Conservation (phyloP, 1,139 yeast genomes). For the Hansenula anomala region DNA sequence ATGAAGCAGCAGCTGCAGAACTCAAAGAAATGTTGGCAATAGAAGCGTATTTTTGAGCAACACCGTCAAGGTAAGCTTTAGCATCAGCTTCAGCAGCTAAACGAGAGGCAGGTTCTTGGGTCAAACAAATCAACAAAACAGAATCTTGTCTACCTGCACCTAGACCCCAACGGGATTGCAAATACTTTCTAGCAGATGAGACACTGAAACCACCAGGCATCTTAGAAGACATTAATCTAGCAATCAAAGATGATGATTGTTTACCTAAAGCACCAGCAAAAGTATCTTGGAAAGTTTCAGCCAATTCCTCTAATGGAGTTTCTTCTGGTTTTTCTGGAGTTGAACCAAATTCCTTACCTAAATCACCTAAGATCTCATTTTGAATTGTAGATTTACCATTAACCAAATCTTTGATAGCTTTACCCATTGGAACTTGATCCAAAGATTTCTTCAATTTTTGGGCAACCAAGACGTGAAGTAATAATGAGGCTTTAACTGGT, state of each 20-base stretch:
- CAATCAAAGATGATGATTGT: conserved; percentile 82
- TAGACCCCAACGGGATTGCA: conserved; percentile 87
- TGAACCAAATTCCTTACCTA: conserved; percentile 95
- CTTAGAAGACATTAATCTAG: conserved; percentile 90
- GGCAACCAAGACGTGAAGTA: conserved; percentile 88
- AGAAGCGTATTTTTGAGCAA: conserved; percentile 83
- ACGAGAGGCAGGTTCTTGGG: conserved; percentile 89
- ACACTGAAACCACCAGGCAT: conserved; percentile 99
- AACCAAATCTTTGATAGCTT: conserved; percentile 94
- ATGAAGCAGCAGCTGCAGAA: conserved; percentile 53
- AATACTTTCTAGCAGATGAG: conserved; percentile 84
- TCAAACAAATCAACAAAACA: conserved; percentile 73
- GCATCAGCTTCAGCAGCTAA: conserved; percentile 85
- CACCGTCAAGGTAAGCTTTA: conserved; percentile 76
- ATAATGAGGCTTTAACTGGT: conserved; percentile 79
- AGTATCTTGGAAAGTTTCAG: conserved; percentile 89
- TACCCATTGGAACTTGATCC: conserved; percentile 80
- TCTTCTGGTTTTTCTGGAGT: conserved; percentile 99
- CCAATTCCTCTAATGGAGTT: conserved; percentile 91
- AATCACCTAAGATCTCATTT: conserved; percentile 95
- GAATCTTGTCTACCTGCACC: conserved; percentile 94
- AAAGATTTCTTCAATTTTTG: conserved; percentile 90
- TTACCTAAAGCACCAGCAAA: conserved; percentile 89
- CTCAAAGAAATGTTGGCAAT: conserved; percentile 73
- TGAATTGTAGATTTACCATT: conserved; percentile 98